Conservation (phyloP, 208 protist species). For the Crithidia bombi region DNA sequence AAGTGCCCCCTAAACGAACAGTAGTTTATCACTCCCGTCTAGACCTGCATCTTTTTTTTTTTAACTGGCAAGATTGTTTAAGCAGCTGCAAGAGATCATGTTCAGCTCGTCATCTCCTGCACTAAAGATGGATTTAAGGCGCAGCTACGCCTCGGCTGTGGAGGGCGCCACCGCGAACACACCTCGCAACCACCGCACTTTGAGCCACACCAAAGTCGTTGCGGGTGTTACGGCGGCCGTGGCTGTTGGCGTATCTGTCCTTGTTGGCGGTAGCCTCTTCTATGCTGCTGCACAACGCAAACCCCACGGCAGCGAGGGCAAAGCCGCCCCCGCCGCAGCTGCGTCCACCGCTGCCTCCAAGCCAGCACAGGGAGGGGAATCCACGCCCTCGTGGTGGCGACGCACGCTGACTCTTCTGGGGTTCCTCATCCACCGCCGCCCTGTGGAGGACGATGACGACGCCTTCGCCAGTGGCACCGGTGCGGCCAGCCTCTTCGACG, state of each 20-base stretch:
- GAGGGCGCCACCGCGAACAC: neutral
- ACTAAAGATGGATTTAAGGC: neutral
- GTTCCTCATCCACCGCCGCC: neutral
- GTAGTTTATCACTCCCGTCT: no score
- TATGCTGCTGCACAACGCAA: neutral
- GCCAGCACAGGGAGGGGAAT: neutral
- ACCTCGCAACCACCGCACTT: neutral
- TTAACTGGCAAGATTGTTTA: neutral
- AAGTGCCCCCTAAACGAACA: no score
- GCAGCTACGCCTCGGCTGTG: conserved; percentile 12
- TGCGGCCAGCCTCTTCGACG: conserved; percentile 42
- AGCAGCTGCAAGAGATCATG: conserved; percentile 1
- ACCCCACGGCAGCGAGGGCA: neutral
- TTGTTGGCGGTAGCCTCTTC: conserved; percentile 24
- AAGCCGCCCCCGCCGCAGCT: neutral
- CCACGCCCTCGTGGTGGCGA: conserved; percentile 22
- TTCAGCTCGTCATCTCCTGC: conserved; percentile 13
- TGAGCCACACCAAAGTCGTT: neutral
- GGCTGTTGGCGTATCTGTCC: conserved; percentile 19
- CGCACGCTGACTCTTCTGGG: neutral
- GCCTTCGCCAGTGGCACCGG: conserved; percentile 48
- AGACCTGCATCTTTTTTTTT: no score
- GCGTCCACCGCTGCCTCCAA: neutral
- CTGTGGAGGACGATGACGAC: conserved; percentile 47
- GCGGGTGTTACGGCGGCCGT: neutral